Evolutionary conservation across 768 basidiomycete genomes (phyloP).

Genomic region (Naganishia vaughanmartiniae): DNA sequence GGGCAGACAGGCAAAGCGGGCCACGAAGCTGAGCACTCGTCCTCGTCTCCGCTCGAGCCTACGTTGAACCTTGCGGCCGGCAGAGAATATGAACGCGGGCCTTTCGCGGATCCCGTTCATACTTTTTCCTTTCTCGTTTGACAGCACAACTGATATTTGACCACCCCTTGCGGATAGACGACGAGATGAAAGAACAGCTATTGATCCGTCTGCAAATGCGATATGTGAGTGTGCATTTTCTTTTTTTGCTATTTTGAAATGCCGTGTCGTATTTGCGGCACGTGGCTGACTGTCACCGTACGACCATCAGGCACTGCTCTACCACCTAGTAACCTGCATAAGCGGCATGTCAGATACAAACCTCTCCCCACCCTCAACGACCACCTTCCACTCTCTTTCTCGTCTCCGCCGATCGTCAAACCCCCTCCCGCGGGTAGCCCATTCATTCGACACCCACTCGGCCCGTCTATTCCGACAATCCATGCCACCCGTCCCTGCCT

Average conservation of each 20-base stretch:
- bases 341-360: background rate
- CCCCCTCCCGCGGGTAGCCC: background rate
- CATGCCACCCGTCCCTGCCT: constrained; percentile 4
- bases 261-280: too few species aligned
- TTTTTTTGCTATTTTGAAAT: background rate
- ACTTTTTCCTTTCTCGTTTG: too few species aligned
- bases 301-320: background rate
- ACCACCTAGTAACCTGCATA: background rate
- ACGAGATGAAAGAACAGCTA: background rate
- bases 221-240: background rate
- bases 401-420: background rate
- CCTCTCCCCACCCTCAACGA: background rate
- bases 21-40: too few species aligned
- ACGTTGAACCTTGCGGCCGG: too few species aligned
- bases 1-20: too few species aligned
- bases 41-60: too few species aligned
- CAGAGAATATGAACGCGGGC: too few species aligned
- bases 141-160: too few species aligned
- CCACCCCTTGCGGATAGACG: background rate
- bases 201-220: background rate
- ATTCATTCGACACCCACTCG: background rate
- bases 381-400: background rate
- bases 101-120: too few species aligned
- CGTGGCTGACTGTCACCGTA: too few species aligned
- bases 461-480: constrained; percentile 14